These are phyloP conservation scores for Xylariales sp. DNA, from an alignment of 2,329 filamentous ascomycete genomes.

Conservation along the genomic window DNA sequence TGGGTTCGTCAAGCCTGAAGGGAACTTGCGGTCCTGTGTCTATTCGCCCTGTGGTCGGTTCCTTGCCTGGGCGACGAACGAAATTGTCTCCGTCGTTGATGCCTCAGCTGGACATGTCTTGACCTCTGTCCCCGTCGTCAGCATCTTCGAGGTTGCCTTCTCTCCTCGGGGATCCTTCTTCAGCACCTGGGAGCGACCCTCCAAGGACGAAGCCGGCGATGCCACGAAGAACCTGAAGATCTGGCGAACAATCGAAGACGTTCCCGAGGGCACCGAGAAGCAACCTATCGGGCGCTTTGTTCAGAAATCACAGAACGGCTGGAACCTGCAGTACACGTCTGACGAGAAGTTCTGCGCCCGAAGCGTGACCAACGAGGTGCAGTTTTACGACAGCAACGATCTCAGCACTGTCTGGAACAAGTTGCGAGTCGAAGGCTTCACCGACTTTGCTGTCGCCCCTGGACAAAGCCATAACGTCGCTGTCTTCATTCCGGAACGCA, in stretches of 20 bases:
- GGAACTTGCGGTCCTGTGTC: slow-evolving; percentile 87
- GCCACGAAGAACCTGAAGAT: slow-evolving; percentile 96
- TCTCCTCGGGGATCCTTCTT: slow-evolving; percentile 88
- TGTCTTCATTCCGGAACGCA: slow-evolving; percentile 91
- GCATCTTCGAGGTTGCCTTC: slow-evolving; percentile 92
- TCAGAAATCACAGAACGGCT: slow-evolving; percentile 90
- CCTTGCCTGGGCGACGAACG: slow-evolving; percentile 89
- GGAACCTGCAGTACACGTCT: slow-evolving; percentile 94
- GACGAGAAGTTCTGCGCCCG: slow-evolving; percentile 94
- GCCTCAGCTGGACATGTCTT: slow-evolving; percentile 70
- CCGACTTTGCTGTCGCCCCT: slow-evolving; percentile 84
- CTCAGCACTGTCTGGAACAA: slow-evolving; percentile 90
- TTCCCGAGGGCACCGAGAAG: slow-evolving; percentile 57
- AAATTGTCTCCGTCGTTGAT: slow-evolving; percentile 82
- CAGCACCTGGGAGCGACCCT: slow-evolving; percentile 92
- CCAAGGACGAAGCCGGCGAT: slow-evolving; percentile 89
- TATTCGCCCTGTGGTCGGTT: slow-evolving; percentile 96
- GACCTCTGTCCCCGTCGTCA: slow-evolving; percentile 69
- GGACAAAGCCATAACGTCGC: slow-evolving; percentile 89
- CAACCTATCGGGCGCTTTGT: slow-evolving; percentile 83
- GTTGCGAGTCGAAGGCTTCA: slow-evolving; percentile 83
- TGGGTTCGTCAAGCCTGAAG: slow-evolving; percentile 83
- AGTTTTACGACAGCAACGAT: slow-evolving; percentile 89
- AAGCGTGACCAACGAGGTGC: slow-evolving; percentile 92
- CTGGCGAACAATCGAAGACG: slow-evolving; percentile 77